Evolutionary conservation across 352 stramenopile genomes (phyloP), one percentile per base, ranked within the genome.

Genomic region (Pythium sp.): DNA sequence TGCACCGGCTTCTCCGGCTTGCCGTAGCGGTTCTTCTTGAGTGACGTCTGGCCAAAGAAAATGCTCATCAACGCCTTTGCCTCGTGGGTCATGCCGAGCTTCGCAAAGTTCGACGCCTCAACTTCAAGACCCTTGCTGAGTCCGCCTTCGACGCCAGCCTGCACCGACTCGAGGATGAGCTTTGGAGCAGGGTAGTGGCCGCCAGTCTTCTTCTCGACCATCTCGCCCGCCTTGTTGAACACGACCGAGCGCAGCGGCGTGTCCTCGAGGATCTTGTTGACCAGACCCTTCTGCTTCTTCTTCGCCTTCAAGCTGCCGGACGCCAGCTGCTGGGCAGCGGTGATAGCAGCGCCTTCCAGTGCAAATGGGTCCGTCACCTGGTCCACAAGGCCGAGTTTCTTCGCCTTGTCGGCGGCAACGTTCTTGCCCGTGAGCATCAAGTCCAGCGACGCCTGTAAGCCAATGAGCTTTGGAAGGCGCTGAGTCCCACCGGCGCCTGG

Each of bases 361-460:
- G 93, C 91, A 66, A 79, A 87, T 34, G 84, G 78, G 68, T 98
- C 93, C 1, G 97, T 91, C 15, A 98, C 94, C 67, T 98, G 78
- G 80, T 99, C 94, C 5, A 99, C 97, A 22, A 99, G 83, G 6
- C 97, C 97, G 86, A 99, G 97, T 73, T 98, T 98, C 72, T 98
- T 97, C 6, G 97, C 97, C 74, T 98, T 98, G 78, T 98, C 91
- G 0, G 97, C 86, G 56, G 89, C 87, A 58, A 99, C 90, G 68
- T 98, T 97, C 75, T 99, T 98, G 71, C 97, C 97, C 5, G 90
- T 99, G 38, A 99, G 82, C 90, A 99, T 99, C 91, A 99, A 98
- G 73, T 99, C 95, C 73, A 99, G 84, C 20, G 95, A 95, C 43
- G 87, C 84, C 46, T 95, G 81, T 36, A 98, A 81, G 11, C 97